Evolutionary conservation across 2,329 filamentous ascomycete species (phyloP).

Genomic region (Tolypocladium tundrense): DNA sequence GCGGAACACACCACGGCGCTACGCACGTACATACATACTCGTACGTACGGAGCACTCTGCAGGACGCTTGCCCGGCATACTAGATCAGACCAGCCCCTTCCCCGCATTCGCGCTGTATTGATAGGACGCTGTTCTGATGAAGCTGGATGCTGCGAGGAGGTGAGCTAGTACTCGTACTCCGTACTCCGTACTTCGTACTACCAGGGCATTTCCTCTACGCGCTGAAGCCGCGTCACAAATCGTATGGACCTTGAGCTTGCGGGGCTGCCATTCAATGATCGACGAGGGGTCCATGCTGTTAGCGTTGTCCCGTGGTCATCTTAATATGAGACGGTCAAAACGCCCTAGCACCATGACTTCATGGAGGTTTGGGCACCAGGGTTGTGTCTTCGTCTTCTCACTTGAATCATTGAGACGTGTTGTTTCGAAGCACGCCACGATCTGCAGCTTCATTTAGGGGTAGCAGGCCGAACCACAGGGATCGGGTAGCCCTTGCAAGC

Average conservation of each 20-base stretch:
- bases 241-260: not conserved
- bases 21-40: not conserved
- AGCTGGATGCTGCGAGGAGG: not conserved
- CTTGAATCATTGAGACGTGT: not conserved
- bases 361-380: not conserved
- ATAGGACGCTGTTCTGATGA: not conserved
- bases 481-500: not conserved
- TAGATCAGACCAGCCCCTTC: not conserved
- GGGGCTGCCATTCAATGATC: not conserved
- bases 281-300: not conserved
- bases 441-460: not conserved
- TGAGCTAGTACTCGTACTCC: too few relatives aligned
- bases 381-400: not conserved
- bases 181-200: not conserved
- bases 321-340: not conserved
- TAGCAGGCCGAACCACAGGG: not conserved
- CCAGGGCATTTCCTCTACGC: not conserved
- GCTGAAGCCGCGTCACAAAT: conserved; percentile 2
- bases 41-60: not conserved
- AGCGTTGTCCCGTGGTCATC: not conserved
- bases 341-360: not conserved
- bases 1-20: not conserved
- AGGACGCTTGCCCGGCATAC: not conserved
- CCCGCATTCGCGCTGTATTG: not conserved
- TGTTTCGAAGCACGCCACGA: not conserved